phyloP scores from a whole-genome alignment of 2,329 filamentous ascomycete species.

The Colletotrichum lindemuthianum region DNA sequence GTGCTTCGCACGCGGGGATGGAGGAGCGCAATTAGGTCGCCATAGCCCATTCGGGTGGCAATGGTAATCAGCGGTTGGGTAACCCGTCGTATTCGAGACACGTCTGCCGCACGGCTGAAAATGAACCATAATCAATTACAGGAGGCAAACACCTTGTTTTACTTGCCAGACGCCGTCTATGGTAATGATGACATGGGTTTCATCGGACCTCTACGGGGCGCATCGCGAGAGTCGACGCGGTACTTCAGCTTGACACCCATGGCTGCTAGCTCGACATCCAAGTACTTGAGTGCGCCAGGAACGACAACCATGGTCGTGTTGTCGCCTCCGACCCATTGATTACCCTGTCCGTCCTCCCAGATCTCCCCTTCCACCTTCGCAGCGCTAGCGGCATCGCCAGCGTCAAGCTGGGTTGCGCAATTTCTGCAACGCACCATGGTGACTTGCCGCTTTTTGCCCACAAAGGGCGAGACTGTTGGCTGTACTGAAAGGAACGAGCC shows the following conservation, averaged over 20 bases:
- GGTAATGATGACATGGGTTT: constrained; percentile 47
- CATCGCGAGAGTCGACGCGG: constrained; percentile 71
- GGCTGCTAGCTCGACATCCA: constrained; percentile 93
- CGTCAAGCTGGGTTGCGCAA: constrained; percentile 73
- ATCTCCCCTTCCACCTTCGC: constrained; percentile 74
- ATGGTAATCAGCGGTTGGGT: no score
- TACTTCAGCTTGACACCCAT: constrained; percentile 98
- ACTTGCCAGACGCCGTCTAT: constrained; percentile 32
- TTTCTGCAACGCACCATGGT: constrained; percentile 81
- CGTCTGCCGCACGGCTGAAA: not conserved
- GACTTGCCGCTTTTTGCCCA: constrained; percentile 72
- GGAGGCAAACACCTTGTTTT: constrained; percentile 18
- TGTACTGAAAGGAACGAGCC: constrained; percentile 92
- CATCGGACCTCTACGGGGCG: constrained; percentile 63
- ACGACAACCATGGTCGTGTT: constrained; percentile 93
- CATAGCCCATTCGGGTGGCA: no score
- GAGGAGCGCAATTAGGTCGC: no score
- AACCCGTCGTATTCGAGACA: not conserved
- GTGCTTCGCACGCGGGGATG: no score
- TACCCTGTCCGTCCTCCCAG: constrained; percentile 92
- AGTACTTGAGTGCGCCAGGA: constrained; percentile 88
- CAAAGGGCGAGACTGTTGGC: constrained; percentile 75
- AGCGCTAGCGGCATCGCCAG: constrained; percentile 65
- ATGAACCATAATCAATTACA: constrained; percentile 24
- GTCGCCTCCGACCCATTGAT: constrained; percentile 86